phyloP scores from a whole-genome alignment of 2,329 filamentous ascomycete genomes.

The Diaporthe velutina region DNA sequence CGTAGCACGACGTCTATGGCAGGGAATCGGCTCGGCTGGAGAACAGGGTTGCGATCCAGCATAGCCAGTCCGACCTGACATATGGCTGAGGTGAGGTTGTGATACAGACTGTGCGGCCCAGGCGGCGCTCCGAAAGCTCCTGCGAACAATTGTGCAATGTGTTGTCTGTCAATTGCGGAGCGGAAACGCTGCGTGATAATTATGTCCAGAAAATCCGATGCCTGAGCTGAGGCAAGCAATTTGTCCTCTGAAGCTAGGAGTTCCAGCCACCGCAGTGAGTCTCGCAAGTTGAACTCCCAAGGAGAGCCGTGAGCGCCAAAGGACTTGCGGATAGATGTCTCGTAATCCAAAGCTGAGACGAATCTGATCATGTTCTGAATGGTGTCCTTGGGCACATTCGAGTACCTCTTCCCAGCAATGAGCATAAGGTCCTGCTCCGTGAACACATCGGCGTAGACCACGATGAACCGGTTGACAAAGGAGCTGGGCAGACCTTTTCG shows the following conservation, averaged over 20 bases:
- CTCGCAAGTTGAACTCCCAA: constrained; percentile 96
- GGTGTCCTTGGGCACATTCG: constrained; percentile 68
- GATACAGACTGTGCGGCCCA: constrained; percentile 75
- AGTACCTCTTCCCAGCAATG: constrained; percentile 85
- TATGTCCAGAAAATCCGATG: constrained; percentile 82
- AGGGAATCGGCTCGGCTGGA: constrained; percentile 66
- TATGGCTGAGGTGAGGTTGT: constrained; percentile 74
- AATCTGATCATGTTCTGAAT: constrained; percentile 81
- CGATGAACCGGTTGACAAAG: constrained; percentile 98
- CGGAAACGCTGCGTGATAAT: constrained; percentile 92
- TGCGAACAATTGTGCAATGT: constrained; percentile 76
- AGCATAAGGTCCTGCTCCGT: constrained; percentile 82
- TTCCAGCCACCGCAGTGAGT: constrained; percentile 89
- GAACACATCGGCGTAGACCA: constrained; percentile 96
- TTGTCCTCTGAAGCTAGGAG: constrained; percentile 73
- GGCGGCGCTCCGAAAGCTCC: constrained; percentile 69
- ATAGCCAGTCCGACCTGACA: constrained; percentile 86
- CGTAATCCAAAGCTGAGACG: constrained; percentile 82
- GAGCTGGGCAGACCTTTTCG: constrained; percentile 94
- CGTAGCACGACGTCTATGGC: constrained; percentile 65
- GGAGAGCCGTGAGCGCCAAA: constrained; percentile 79
- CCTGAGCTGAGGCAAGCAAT: constrained; percentile 70
- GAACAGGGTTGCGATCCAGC: constrained; percentile 69
- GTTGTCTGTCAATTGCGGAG: constrained; percentile 73
- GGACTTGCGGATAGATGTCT: constrained; percentile 70